Evolutionary conservation across 306 rosid genomes (phyloP).

Genomic region (Castanea mollissima): DNA sequence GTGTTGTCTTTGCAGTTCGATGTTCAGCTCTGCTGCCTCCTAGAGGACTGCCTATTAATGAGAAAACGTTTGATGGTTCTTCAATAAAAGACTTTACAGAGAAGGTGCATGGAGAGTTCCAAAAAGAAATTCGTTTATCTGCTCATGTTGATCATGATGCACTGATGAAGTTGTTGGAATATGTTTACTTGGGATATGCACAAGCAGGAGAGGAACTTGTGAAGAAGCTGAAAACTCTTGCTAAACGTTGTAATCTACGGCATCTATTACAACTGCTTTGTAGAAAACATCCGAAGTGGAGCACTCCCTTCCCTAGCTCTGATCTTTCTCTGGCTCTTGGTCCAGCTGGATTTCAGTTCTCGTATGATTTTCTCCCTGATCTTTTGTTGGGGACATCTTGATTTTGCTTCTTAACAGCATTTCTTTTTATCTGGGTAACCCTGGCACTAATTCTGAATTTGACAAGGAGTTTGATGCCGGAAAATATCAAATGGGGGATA

Average conservation of each 20-base stretch:
- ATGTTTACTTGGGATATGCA: slow-evolving; percentile 60
- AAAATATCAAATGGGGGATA: no score
- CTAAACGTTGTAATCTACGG: slow-evolving; percentile 64
- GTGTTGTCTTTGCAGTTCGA: slow-evolving; percentile 64
- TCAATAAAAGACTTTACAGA: slow-evolving; percentile 14
- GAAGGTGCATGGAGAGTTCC: slow-evolving; percentile 17
- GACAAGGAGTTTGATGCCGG: not conserved
- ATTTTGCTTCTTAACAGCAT: slow-evolving; percentile 19
- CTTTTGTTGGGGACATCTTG: slow-evolving; percentile 11
- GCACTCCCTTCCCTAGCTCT: slow-evolving; percentile 49
- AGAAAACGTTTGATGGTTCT: slow-evolving; percentile 23
- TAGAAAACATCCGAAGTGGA: slow-evolving; percentile 71
- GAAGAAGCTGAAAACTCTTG: slow-evolving; percentile 62
- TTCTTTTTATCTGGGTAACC: slow-evolving; percentile 4
- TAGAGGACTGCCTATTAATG: slow-evolving; percentile 18
- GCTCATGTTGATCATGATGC: slow-evolving; percentile 64
- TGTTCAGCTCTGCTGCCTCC: slow-evolving; percentile 76
- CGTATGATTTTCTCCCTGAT: slow-evolving; percentile 55
- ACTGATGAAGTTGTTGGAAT: slow-evolving; percentile 65
- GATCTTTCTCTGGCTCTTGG: slow-evolving; percentile 59
- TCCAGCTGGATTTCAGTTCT: slow-evolving; percentile 58
- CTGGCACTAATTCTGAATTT: slow-evolving; percentile 5
- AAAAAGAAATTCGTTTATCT: slow-evolving; percentile 58
- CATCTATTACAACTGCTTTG: slow-evolving; percentile 62
- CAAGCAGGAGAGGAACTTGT: slow-evolving; percentile 54